These are phyloP conservation scores for Penicillium desertorum DNA, from an alignment of 495 filamentous ascomycete genomes.

Conservation along the genomic window DNA sequence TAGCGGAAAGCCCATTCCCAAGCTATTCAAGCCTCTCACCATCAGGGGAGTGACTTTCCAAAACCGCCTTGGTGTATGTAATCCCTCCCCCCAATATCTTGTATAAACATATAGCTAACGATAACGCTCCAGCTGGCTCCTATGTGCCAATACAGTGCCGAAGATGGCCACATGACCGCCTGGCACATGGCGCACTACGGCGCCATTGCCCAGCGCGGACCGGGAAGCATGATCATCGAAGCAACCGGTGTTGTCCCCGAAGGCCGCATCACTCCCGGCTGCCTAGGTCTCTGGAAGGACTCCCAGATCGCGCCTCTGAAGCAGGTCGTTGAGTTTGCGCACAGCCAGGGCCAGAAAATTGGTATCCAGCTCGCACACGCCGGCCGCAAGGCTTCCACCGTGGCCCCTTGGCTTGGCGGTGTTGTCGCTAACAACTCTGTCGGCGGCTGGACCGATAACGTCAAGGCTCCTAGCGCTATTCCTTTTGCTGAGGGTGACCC, in stretches of 20 bases:
- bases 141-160: constrained; percentile 68
- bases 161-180: constrained; percentile 59
- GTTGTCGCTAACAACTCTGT: constrained; percentile 55
- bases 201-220: constrained; percentile 63
- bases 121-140: constrained; percentile 46
- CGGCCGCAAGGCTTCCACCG: constrained; percentile 68
- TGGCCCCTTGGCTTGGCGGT: constrained; percentile 61
- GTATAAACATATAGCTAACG: constrained; percentile 11
- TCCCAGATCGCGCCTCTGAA: constrained; percentile 63
- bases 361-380: constrained; percentile 77
- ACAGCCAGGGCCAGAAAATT: constrained; percentile 68
- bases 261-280: constrained; percentile 76
- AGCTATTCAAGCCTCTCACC: constrained; percentile 66
- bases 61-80: constrained; percentile 58
- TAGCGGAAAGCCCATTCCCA: constrained; percentile 56
- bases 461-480: constrained; percentile 55
- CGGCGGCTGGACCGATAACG: constrained; percentile 61
- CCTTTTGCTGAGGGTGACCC: constrained; percentile 53
- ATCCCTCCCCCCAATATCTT: neutral
- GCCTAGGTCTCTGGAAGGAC: constrained; percentile 72
- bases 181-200: constrained; percentile 64
- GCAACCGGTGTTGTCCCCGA: constrained; percentile 68
- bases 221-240: constrained; percentile 69
- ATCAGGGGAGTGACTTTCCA: constrained; percentile 59
- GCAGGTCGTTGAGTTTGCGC: constrained; percentile 65